Base-by-base conservation (phyloP, 2,329 filamentous ascomycete genomes). In the Cladosporium oxysporum region DNA sequence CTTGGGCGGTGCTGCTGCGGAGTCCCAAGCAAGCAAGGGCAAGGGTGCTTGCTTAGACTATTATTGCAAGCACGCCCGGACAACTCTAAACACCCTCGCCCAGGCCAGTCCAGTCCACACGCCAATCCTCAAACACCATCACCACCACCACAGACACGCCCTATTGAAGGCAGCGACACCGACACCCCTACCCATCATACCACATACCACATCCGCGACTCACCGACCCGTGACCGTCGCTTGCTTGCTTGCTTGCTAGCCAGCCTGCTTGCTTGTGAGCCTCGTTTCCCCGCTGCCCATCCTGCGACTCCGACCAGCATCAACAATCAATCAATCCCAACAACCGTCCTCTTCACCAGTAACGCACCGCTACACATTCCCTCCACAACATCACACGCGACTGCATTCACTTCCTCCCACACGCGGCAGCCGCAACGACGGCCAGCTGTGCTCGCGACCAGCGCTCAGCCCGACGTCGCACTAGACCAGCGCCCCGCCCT, bases 401-500 rank as follows among this genome's bases (percentile, higher is more conserved):
- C 52, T 55, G 28, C 14, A 33, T 33, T 12, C 28, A 21, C 52
- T 21, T 55, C 18, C 26, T 44, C 57, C 26, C 35, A 26, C 23
- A 16, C 21, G 35, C 33, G 57, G 57, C 21, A 29, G 14, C 33
- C 21, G 31, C 23, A 26, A 26, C 44, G 21, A 61, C 44, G 58
- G 44, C 58, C 18, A 61, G 58, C 44, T 21, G 44, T 49, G 29
- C 33, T 49, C 44, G 44, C 44, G 37, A 50, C n/a, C 28, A 31
- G 29, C 26, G 29, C 44, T 29, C 44, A 18, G 29, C n/a, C 28
- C 21, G 28, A 61, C 58, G 44, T 49, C 44, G 58, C 58, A 52
- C 41, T 55, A 55, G 29, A 55, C 5, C 52, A n/a, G 18, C 28
- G 52, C 52, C 29, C 52, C 52, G 52, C 52, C 52, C 52, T 55